Conservation (phyloP, 176 grass and related monocot genomes). For the Zea mays region Zm-B73-REFERENCE-NAM-5.0 NC_050098.1:11219001-11219500, state of each 20-base stretch:
- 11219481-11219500: too few species aligned
- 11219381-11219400: too few species aligned
- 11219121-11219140: conserved; percentile 20
- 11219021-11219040: conserved; percentile 36
- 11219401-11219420: too few species aligned
- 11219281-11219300: not conserved
- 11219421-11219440: too few species aligned
- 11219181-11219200: conserved; percentile 9
- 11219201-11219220: conserved; percentile 24
- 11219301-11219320: conserved; percentile 9
- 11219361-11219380: too few species aligned
- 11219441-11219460: too few species aligned
- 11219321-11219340: not conserved
- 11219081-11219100: conserved; percentile 39
- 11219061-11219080: conserved; percentile 17
- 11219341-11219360: not conserved
- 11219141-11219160: conserved; percentile 5
- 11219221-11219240: conserved; percentile 10
- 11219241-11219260: not conserved
- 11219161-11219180: conserved; percentile 29
- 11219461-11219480: too few species aligned
- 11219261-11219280: not conserved
- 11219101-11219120: conserved; percentile 30
- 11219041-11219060: conserved; percentile 32
- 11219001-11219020: conserved; percentile 42